Evolutionary conservation across 129 eudicot species (phyloP).

Genomic region (Smallanthus sonchifolius): DNA sequence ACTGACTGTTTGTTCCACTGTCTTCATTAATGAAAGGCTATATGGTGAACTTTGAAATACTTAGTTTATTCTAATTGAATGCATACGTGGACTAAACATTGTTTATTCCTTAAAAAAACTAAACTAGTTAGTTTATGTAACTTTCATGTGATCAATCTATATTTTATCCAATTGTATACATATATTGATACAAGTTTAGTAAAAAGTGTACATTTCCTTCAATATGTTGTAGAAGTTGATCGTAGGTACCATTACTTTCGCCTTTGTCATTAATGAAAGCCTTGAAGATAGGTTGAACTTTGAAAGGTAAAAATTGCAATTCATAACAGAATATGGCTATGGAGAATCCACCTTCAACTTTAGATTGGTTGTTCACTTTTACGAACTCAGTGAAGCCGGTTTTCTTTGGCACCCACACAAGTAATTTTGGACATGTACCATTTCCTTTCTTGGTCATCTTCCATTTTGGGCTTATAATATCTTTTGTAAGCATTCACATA

Average conservation of each 20-base stretch:
- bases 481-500: background rate
- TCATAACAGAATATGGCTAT: constrained; percentile 25
- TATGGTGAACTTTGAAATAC: too few relatives aligned
- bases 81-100: too few relatives aligned
- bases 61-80: too few relatives aligned
- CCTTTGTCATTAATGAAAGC: constrained; percentile 19
- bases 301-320: constrained; percentile 3
- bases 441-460: background rate
- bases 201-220: constrained; percentile 8
- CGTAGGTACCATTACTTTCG: constrained; percentile 18
- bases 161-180: background rate
- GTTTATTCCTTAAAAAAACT: too few relatives aligned
- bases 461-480: background rate
- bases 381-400: constrained; percentile 18
- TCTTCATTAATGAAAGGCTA: too few relatives aligned
- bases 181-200: background rate
- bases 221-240: constrained; percentile 17
- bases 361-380: background rate
- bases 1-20: too few relatives aligned
- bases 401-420: constrained; percentile 27
- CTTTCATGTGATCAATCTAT: too few relatives aligned
- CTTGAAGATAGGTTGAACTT: constrained; percentile 12
- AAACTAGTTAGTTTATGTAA: too few relatives aligned
- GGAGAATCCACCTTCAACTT: constrained; percentile 23
- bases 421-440: background rate